Percentiles rank a stretch among this genome's conserved stretches.
Evolutionary conservation across 2,329 filamentous ascomycete genomes (phyloP).

Genomic region (Tolypocladium tundrense): DNA sequence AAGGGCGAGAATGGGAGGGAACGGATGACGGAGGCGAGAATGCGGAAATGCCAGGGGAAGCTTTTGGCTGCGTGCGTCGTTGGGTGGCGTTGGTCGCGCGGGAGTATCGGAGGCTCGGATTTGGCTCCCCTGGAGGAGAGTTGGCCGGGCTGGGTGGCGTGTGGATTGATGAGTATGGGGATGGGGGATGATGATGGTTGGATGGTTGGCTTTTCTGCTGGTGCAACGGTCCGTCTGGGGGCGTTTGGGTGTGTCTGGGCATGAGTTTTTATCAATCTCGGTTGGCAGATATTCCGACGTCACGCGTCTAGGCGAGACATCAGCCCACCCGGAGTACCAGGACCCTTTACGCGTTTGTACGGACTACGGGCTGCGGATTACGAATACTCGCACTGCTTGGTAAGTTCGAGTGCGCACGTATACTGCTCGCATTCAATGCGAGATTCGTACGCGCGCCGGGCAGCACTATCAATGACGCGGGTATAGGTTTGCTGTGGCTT

Average conservation of each 20-base stretch:
- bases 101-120: constrained; percentile 7
- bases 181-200: not conserved
- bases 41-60: not conserved
- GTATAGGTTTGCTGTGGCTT: not conserved
- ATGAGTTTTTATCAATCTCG: constrained; percentile 2
- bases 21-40: not conserved
- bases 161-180: not conserved
- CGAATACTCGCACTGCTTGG: not conserved
- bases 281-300: constrained; percentile 1
- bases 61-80: not conserved
- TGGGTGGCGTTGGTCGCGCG: not conserved
- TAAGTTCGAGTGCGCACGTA: too few species aligned
- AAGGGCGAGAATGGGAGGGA: not conserved
- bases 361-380: too few species aligned
- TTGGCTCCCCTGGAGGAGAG: not conserved
- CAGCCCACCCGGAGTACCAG: constrained; percentile 3
- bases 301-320: constrained; percentile 2
- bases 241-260: not conserved
- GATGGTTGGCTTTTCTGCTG: not conserved
- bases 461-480: not conserved
- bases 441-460: not conserved
- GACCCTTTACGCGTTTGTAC: not conserved
- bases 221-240: not conserved
- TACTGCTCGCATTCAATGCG: not conserved
- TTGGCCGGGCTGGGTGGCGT: not conserved